A percentile compares a stretch with the other conserved stretches of the same genome.
phyloP scores from a whole-genome alignment of 2,329 filamentous ascomycete genomes.

The Botryotinia narcissicola region DNA sequence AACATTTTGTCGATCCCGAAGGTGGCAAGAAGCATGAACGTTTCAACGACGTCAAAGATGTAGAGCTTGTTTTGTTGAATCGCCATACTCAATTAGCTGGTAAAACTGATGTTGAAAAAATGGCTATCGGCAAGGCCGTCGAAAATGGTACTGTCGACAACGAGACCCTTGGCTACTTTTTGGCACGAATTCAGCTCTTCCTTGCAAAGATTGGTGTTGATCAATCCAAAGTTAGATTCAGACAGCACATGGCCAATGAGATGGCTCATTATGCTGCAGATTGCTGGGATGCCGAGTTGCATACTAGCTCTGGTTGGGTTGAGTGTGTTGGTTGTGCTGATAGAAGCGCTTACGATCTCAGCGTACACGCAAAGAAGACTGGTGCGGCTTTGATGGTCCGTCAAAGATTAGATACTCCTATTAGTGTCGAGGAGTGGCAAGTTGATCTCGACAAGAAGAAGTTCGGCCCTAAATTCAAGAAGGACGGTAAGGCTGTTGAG shows the following conservation, averaged over 20 bases:
- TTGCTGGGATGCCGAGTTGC: conserved; percentile 96
- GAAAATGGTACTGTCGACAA: conserved; percentile 83
- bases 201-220: conserved; percentile 86
- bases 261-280: conserved; percentile 94
- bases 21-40: conserved; percentile 91
- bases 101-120: conserved; percentile 70
- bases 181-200: conserved; percentile 91
- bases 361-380: conserved; percentile 90
- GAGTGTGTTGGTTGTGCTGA: conserved; percentile 98
- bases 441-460: conserved; percentile 91
- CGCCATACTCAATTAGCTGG: conserved; percentile 82
- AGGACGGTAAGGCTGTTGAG: conserved; percentile 85
- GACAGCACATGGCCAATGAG: conserved; percentile 91
- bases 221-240: conserved; percentile 83
- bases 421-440: conserved; percentile 81
- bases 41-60: conserved; percentile 79
- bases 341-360: conserved; percentile 90
- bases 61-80: conserved; percentile 81
- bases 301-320: conserved; percentile 93
- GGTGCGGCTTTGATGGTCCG: conserved; percentile 82
- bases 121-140: conserved; percentile 85
- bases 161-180: conserved; percentile 96
- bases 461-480: conserved; percentile 93
- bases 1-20: conserved; percentile 95
- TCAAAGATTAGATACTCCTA: conserved; percentile 74